Conservation (phyloP, 352 stramenopile species). For the Phytophthora citricola region DNA sequence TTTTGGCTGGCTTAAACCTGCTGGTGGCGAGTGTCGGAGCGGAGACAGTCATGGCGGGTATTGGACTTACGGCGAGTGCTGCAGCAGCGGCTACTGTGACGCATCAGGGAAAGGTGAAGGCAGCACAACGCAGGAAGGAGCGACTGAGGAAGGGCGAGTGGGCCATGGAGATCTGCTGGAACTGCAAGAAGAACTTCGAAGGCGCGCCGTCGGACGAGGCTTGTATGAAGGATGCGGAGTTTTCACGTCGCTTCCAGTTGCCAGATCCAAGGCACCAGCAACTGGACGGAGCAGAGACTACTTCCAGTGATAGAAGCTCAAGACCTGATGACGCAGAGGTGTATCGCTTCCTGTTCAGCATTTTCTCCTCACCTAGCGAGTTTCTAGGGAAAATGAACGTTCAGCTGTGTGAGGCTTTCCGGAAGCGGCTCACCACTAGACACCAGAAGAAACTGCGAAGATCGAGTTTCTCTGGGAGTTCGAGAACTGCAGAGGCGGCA, state of each 20-base stretch:
- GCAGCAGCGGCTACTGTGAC: conserved; percentile 62
- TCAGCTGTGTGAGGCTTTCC: conserved; percentile 59
- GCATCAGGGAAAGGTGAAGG: conserved; percentile 56
- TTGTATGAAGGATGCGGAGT: conserved; percentile 65
- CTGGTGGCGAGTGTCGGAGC: conserved; percentile 57
- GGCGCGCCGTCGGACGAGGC: conserved; percentile 52
- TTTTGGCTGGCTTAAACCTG: conserved; percentile 69
- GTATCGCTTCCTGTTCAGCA: conserved; percentile 62
- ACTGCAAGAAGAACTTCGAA: conserved; percentile 58
- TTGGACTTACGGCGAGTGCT: conserved; percentile 65
- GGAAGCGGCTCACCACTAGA: conserved; percentile 36
- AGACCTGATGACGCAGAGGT: conserved; percentile 51
- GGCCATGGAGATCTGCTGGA: conserved; percentile 79
- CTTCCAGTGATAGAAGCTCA: neutral
- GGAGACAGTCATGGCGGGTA: conserved; percentile 61
- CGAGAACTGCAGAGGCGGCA: conserved; percentile 6
- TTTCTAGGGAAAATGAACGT: conserved; percentile 73
- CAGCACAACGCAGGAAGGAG: conserved; percentile 45
- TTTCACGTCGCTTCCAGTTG: conserved; percentile 60
- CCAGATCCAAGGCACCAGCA: conserved; percentile 2
- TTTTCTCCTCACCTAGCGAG: conserved; percentile 59
- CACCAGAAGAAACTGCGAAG: conserved; percentile 29
- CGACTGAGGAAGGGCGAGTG: conserved; percentile 57
- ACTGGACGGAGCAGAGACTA: neutral
- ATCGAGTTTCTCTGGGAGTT: conserved; percentile 21